These are phyloP conservation scores for Cicer yamashitae DNA, from an alignment of 306 rosid genomes.

Conservation along the genomic window DNA sequence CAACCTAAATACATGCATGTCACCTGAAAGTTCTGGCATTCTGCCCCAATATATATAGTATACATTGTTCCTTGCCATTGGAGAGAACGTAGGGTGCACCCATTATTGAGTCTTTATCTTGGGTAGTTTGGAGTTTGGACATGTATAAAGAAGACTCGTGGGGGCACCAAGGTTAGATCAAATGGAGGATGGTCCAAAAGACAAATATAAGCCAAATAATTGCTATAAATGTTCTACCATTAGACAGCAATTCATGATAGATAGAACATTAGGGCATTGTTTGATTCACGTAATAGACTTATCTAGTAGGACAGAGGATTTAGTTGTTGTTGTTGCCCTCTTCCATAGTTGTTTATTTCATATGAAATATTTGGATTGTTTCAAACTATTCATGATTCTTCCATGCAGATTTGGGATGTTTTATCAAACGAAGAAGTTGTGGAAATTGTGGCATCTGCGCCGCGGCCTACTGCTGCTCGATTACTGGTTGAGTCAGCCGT, in stretches of 20 bases:
- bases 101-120: neutral
- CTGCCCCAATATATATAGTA: neutral
- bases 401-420: slow-evolving; percentile 85
- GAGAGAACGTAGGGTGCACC: neutral
- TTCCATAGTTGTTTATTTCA: slow-evolving; percentile 17
- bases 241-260: neutral
- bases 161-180: neutral
- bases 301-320: neutral
- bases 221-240: neutral
- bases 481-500: slow-evolving; percentile 72
- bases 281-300: neutral
- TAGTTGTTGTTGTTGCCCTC: neutral
- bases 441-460: slow-evolving; percentile 68
- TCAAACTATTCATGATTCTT: slow-evolving; percentile 5
- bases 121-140: neutral
- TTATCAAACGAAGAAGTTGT: slow-evolving; percentile 86
- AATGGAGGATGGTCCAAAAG: neutral
- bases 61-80: neutral
- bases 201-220: neutral
- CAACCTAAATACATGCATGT: neutral
- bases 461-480: slow-evolving; percentile 69
- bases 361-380: slow-evolving; percentile 2
- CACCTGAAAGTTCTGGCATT: neutral
- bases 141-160: neutral
- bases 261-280: neutral